A percentile compares a stretch with the other conserved stretches of the same genome.
phyloP scores from a whole-genome alignment of 352 stramenopile species.

The Achlya hypogyna region DNA sequence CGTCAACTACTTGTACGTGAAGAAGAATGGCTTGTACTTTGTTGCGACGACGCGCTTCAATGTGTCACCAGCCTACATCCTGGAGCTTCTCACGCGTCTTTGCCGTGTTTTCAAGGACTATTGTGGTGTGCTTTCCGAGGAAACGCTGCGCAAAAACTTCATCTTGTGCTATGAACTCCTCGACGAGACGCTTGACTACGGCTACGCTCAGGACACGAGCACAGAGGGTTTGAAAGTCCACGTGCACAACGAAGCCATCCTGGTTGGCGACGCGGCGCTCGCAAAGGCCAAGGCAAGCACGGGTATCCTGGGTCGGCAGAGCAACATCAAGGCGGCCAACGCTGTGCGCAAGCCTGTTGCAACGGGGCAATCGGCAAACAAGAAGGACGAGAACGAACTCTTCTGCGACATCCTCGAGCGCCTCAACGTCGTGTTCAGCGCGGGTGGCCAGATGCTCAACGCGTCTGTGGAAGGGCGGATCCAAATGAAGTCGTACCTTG shows the following conservation, averaged over 20 bases:
- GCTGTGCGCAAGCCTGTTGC: slow-evolving; percentile 85
- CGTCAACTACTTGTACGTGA: slow-evolving; percentile 96
- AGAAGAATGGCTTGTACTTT: slow-evolving; percentile 98
- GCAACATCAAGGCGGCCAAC: slow-evolving; percentile 65
- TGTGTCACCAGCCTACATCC: slow-evolving; percentile 90
- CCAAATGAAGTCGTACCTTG: slow-evolving; percentile 98
- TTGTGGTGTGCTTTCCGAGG: slow-evolving; percentile 95
- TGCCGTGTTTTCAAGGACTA: slow-evolving; percentile 99
- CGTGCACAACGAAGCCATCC: slow-evolving; percentile 97
- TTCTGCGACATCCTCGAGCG: slow-evolving; percentile 99
- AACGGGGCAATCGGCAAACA: slow-evolving; percentile 61
- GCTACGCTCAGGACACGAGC: slow-evolving; percentile 95
- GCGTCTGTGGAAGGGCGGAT: slow-evolving; percentile 96
- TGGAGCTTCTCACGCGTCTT: slow-evolving; percentile 93
- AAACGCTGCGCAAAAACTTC: slow-evolving; percentile 99
- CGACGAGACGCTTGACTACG: slow-evolving; percentile 98
- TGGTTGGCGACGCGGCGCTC: slow-evolving; percentile 72
- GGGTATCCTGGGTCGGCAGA: slow-evolving; percentile 68
- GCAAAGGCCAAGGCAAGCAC: slow-evolving; percentile 88
- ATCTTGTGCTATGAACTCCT: slow-evolving; percentile 98
- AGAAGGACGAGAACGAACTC: slow-evolving; percentile 95
- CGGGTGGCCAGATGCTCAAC: slow-evolving; percentile 95
- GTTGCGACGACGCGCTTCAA: slow-evolving; percentile 95
- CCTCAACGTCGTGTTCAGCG: slow-evolving; percentile 94
- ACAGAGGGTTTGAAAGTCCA: slow-evolving; percentile 97